Conservation (phyloP, 2,329 filamentous ascomycete genomes). For the Ploettnerulaceae sp. region DNA sequence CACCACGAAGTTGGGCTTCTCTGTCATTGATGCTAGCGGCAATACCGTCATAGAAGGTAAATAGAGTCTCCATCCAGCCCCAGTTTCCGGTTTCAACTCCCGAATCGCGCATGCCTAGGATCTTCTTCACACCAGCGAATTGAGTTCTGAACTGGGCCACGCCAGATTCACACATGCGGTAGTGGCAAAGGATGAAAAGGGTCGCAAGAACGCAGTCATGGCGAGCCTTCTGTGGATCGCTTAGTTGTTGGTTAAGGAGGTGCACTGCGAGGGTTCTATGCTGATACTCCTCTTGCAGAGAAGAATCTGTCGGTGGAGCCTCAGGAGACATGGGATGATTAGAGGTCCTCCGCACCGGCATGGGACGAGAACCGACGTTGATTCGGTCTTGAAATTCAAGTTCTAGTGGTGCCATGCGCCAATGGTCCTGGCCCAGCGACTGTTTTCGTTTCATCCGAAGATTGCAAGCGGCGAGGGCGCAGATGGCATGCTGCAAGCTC, state of each 20-base stretch:
- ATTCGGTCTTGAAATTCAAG: slow-evolving; percentile 32
- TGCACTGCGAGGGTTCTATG: slow-evolving; percentile 76
- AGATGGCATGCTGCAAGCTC: slow-evolving; percentile 88
- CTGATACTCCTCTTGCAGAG: slow-evolving; percentile 74
- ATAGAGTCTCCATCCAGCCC: slow-evolving; percentile 87
- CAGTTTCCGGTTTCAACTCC: slow-evolving; percentile 59
- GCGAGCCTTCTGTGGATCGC: slow-evolving; percentile 67
- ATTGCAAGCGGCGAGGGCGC: slow-evolving; percentile 83
- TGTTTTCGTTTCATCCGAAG: slow-evolving; percentile 76
- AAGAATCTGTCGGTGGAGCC: slow-evolving; percentile 43
- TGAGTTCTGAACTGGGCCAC: slow-evolving; percentile 91
- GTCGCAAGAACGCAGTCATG: slow-evolving; percentile 87
- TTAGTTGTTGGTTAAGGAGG: slow-evolving; percentile 77
- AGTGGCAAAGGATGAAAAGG: slow-evolving; percentile 81
- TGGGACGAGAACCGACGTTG: slow-evolving; percentile 23
- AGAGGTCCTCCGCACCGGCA: slow-evolving; percentile 23
- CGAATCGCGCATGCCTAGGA: slow-evolving; percentile 70
- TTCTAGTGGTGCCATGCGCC: slow-evolving; percentile 38
- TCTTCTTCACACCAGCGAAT: slow-evolving; percentile 87
- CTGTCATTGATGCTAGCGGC: slow-evolving; percentile 88
- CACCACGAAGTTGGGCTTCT: slow-evolving; percentile 70
- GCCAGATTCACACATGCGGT: slow-evolving; percentile 89
- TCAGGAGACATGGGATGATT: slow-evolving; percentile 37
- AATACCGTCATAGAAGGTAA: slow-evolving; percentile 92
- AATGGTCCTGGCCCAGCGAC: slow-evolving; percentile 51